Conservation (phyloP, 371 early-diverging fungal species). For the Mucor lusitanicus region DNA sequence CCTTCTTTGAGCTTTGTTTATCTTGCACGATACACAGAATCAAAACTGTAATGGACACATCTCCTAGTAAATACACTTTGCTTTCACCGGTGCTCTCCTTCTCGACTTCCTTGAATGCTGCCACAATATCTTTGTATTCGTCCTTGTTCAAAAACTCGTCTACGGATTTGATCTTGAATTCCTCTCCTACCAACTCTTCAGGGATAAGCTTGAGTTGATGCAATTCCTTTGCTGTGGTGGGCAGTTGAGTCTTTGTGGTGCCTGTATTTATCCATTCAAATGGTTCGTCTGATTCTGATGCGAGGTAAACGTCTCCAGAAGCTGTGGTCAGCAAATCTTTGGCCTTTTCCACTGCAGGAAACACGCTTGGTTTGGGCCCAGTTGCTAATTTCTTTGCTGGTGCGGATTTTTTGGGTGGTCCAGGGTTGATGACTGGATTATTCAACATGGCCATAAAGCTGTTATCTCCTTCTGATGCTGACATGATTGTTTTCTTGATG, state of each 20-base stretch:
- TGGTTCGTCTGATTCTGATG: conserved; percentile 25
- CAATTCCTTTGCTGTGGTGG: conserved; percentile 13
- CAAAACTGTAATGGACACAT: conserved; percentile 10
- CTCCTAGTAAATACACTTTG: conserved; percentile 20
- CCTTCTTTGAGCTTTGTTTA: conserved; percentile 1
- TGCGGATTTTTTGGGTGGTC: background rate
- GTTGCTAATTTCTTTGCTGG: background rate
- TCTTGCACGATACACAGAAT: conserved; percentile 19
- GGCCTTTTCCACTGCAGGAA: conserved; percentile 6
- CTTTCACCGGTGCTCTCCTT: background rate
- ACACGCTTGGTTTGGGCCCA: background rate
- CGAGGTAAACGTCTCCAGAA: conserved; percentile 9
- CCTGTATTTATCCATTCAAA: conserved; percentile 21
- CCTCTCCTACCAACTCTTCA: background rate
- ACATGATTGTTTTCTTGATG: conserved; percentile 1
- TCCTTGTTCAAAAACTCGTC: conserved; percentile 5
- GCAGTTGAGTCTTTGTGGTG: background rate
- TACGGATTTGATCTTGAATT: conserved; percentile 7
- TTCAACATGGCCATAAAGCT: conserved; percentile 26
- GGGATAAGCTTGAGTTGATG: conserved; percentile 8
- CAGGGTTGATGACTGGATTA: conserved; percentile 25
- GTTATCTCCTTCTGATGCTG: conserved; percentile 9
- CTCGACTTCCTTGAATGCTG: conserved; percentile 7
- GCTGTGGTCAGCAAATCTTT: conserved; percentile 4
- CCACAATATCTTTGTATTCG: conserved; percentile 5